Evolutionary conservation across 371 early-diverging fungal species (phyloP).

Genomic region (Actinomortierella wolfii): DNA sequence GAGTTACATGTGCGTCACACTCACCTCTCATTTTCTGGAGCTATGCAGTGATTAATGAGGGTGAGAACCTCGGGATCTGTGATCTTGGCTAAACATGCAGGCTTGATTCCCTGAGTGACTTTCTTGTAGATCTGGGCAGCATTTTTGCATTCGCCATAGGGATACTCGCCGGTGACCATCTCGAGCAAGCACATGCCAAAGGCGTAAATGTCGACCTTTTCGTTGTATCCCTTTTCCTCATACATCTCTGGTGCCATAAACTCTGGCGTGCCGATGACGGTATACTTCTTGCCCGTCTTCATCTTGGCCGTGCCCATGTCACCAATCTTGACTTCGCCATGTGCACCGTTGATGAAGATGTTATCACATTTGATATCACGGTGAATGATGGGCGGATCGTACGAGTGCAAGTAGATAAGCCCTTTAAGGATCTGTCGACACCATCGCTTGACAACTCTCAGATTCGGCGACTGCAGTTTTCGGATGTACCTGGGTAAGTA

Average conservation of each 20-base stretch:
- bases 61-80: conserved; percentile 73
- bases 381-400: conserved; percentile 90
- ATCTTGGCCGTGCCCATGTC: conserved; percentile 92
- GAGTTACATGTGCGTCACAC: no score
- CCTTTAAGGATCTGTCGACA: conserved; percentile 86
- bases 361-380: conserved; percentile 88
- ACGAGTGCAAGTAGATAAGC: conserved; percentile 81
- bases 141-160: conserved; percentile 88
- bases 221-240: conserved; percentile 86
- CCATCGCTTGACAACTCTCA: conserved; percentile 81
- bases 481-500: conserved; percentile 62
- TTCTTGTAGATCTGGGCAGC: conserved; percentile 88
- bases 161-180: conserved; percentile 90
- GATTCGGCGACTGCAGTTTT: conserved; percentile 68
- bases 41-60: conserved; percentile 80
- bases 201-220: conserved; percentile 92
- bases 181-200: conserved; percentile 94
- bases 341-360: conserved; percentile 92
- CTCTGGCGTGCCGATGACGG: conserved; percentile 90
- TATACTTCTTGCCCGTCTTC: conserved; percentile 79
- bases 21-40: conserved; percentile 71
- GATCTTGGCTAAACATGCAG: conserved; percentile 75
- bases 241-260: conserved; percentile 98
- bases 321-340: conserved; percentile 92
- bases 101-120: conserved; percentile 79